Base-by-base conservation (phyloP, 2,329 filamentous ascomycete species). In the Cladophialophora chaetospira region DNA sequence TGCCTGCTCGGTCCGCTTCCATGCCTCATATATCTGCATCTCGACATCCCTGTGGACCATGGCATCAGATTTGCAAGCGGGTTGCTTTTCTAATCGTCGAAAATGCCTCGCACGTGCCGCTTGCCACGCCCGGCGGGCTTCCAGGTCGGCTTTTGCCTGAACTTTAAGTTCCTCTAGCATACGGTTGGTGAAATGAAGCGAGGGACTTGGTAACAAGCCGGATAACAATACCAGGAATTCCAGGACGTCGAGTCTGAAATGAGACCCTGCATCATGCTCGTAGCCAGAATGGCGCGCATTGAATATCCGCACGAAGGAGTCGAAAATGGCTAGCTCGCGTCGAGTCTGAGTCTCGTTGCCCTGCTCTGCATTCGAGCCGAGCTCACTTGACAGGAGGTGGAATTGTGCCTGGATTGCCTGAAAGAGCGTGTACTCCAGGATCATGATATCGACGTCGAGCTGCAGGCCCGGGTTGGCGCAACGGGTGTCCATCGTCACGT, bases 371-470 rank as follows among this genome's bases (percentile, higher is more conserved):
- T 35, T 28, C 6, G 10, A 19, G 5, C 23, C 19, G 36, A 23
- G n/a, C n/a, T 36, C 53, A 5, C 23, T 15, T 1, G 49, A 45
- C 8, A 60, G 33, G 11, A 44, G 19, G 9, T 40, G 42, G 15
- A 66, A 45, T n/a, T 58, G 56, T 25, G 59, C 58, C 43, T 58
- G 42, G 31, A 52, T 58, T 1, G 63, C 56, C 17, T 62, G 62
- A 50, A 62, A 65, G 3, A 66, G 57, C 10, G 57, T 52, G 57
- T 67, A 67, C 26, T 67, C 65, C 13, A 67, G 42, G 6, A 65
- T 62, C 65, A 67, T 62, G 13, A 56, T 26, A 47, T 67, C 64
- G 15, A 65, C 63, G 40, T 67, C 65, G 15, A 63, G 49, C 31
- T 65, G 61, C 26, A 64, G 59, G 9, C 58, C 61, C 10, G 61